Evolutionary conservation across 129 eudicot genomes (phyloP), one percentile per base, ranked within the genome.

Genomic region (Pulicaria dysenterica): DNA sequence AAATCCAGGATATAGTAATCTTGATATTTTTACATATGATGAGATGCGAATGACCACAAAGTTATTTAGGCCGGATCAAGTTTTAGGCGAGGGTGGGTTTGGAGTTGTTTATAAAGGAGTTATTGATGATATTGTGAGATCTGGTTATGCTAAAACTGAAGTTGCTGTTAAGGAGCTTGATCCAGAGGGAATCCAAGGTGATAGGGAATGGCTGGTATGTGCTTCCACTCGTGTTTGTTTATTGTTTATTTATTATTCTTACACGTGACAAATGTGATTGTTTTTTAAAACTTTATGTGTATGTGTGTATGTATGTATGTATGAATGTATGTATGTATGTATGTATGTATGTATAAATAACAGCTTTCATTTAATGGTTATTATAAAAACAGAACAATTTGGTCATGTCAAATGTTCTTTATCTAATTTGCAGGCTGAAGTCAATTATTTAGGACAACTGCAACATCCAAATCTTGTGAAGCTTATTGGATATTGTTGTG

Each of bases 141-240:
- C 85, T 45, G 99, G 95, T 61, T 91, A 91, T 80, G 73, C 72
- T 49, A 81, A 77, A 66, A 82, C 82, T 2, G 83, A 68, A 64
- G 99, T 95, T 65, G 99, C 99, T 34, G 83, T 95, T 58, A 95
- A 95, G 75, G 91, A 84, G 88, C 97, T 95, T 55, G 95, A 91
- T 82, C 97, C 81, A 5, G 84, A 88, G 83, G 91, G 99, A 70
- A 72, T 86, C 5, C 99, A 95, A 82, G 99, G 99, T 41, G 96
- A 95, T 66, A 80, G 85, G 64, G 99, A 95, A 85, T 95, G 99
- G 99, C 97, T 95, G 97, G 99, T 90, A 90, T 63, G 73, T 72
- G 11, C 31, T 24, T 24, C 31, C 31, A 24, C 31, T 24, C 31
- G 31, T 24, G 31, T 24, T 24, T 24, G 31, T 24, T 24, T 24